A percentile compares a stretch with the other conserved stretches of the same genome.
Evolutionary conservation across 139 green algal species (phyloP).

Genomic region (Chlorella vulgaris): DNA sequence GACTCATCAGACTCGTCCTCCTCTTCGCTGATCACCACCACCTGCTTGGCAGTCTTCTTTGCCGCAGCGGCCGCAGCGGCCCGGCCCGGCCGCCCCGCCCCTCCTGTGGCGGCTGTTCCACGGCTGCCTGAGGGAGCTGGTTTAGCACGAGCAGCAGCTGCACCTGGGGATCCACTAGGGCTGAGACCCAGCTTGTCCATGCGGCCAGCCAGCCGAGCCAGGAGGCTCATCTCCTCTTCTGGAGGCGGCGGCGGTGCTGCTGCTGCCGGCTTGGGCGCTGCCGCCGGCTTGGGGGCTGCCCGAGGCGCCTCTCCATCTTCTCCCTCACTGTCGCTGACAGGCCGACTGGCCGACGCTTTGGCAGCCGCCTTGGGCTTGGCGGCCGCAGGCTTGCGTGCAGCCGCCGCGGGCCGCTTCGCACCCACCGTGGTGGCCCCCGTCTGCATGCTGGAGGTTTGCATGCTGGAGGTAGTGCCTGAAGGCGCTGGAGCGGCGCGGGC

Average conservation of each 20-base stretch:
- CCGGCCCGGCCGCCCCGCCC: constrained; percentile 10
- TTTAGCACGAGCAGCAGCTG: background rate
- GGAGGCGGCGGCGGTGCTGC: constrained; percentile 32
- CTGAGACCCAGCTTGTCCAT: constrained; percentile 41
- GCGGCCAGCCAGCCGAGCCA: constrained; percentile 53
- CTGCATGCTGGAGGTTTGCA: constrained; percentile 22
- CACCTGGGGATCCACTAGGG: background rate
- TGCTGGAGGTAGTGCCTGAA: background rate
- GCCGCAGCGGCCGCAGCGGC: constrained; percentile 2
- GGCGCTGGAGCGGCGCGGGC: background rate
- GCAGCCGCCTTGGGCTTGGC: no score
- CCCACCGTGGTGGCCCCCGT: constrained; percentile 19
- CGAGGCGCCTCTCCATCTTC: background rate
- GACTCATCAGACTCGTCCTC: background rate
- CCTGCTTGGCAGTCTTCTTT: constrained; percentile 28
- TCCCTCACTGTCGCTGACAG: background rate
- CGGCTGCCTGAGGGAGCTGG: constrained; percentile 3
- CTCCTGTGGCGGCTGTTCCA: background rate
- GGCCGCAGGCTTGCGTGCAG: constrained; percentile 27
- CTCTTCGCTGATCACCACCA: background rate
- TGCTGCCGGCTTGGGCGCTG: background rate
- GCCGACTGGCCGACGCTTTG: constrained; percentile 19
- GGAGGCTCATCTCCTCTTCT: constrained; percentile 47
- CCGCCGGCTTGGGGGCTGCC: background rate
- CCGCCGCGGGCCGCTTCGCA: constrained; percentile 22